Percentiles rank a stretch among this genome's conserved stretches.
Conservation (phyloP, 169 alveolate genomes). For the Eimeria acervulina region DNA sequence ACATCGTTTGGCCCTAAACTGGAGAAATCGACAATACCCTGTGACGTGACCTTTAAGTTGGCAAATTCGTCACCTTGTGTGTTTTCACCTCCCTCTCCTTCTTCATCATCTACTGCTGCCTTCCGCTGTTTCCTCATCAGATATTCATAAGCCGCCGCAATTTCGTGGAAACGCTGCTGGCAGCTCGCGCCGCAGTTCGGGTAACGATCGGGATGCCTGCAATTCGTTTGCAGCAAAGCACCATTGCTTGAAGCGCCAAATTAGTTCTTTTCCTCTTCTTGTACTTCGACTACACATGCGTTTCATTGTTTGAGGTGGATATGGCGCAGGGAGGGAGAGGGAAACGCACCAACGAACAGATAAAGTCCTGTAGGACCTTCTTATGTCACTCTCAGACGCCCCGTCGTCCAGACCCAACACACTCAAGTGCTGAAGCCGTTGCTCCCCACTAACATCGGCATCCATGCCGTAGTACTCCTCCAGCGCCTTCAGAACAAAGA, state of each 20-base stretch:
- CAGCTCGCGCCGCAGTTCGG: conserved; percentile 76
- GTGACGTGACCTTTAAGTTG: neutral
- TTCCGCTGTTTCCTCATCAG: conserved; percentile 54
- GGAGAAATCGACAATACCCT: conserved; percentile 73
- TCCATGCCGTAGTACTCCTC: conserved; percentile 79
- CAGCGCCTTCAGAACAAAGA: conserved; percentile 70
- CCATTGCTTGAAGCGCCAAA: neutral
- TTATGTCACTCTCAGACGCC: conserved; percentile 69
- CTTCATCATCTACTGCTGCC: conserved; percentile 22
- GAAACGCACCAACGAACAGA: conserved; percentile 67
- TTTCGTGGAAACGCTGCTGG: conserved; percentile 77
- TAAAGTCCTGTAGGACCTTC: conserved; percentile 71
- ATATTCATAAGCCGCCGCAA: conserved; percentile 74
- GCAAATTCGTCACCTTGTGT: neutral
- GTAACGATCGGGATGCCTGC: conserved; percentile 81
- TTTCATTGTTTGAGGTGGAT: neutral
- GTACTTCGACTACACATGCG: no score
- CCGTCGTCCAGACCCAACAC: conserved; percentile 69
- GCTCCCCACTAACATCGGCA: conserved; percentile 60
- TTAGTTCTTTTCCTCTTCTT: no score
- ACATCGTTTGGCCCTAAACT: conserved; percentile 47
- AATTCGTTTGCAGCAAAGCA: neutral
- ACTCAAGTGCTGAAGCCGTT: conserved; percentile 60
- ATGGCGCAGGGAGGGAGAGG: neutral
- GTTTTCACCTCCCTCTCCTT: conserved; percentile 31